Conservation (phyloP, 768 basidiomycete genomes). For the Dentipellis fragilis region DNA sequence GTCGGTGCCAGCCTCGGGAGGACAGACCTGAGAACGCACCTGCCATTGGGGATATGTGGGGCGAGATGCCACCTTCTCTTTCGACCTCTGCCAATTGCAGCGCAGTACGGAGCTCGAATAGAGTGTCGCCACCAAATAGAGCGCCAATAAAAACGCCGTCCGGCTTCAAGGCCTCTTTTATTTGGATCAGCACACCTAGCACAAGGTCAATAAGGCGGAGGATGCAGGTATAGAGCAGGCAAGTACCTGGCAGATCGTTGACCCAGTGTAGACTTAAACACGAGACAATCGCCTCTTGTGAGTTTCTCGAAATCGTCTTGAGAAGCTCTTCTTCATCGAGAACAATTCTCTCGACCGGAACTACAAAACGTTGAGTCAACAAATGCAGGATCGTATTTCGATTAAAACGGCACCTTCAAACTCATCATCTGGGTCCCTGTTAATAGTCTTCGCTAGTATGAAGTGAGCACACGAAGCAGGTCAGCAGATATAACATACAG, state of each 20-base stretch:
- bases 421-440: conserved; percentile 67
- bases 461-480: background rate
- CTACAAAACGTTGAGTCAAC: conserved; percentile 27
- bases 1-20: background rate
- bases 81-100: conserved; percentile 92
- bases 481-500: conserved; percentile 31
- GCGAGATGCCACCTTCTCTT: conserved; percentile 93
- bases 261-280: conserved; percentile 94
- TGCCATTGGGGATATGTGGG: conserved; percentile 95
- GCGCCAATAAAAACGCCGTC: conserved; percentile 94
- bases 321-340: conserved; percentile 81
- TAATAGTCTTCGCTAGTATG: conserved; percentile 51
- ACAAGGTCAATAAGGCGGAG: background rate
- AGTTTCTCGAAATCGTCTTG: conserved; percentile 49
- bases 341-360: conserved; percentile 65
- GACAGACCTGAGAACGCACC: conserved; percentile 32
- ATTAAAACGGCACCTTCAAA: conserved; percentile 56
- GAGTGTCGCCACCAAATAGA: conserved; percentile 90
- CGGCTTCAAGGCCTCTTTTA: conserved; percentile 71
- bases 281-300: conserved; percentile 87
- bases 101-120: conserved; percentile 90
- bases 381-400: background rate
- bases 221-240: background rate
- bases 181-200: conserved; percentile 76
- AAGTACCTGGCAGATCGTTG: conserved; percentile 86